Evolutionary conservation across 805 yeast genomes (phyloP).

Genomic region (Ogataea nonfermentans): DNA sequence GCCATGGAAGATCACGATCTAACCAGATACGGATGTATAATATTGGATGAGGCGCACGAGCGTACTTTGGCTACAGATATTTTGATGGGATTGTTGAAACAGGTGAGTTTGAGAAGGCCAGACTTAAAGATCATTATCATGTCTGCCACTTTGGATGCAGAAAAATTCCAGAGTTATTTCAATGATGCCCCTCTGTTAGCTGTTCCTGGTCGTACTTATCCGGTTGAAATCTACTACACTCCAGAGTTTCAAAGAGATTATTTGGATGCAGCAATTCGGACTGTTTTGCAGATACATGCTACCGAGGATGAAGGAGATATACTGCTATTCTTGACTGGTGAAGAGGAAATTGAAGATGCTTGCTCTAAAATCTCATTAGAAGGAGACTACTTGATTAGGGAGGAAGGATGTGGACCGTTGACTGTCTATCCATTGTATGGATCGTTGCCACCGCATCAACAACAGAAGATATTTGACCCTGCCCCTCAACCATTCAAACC

Average conservation of each 20-base stretch:
- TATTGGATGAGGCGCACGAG: conserved; percentile 97
- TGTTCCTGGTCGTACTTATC: conserved; percentile 97
- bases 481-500: conserved; percentile 74
- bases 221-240: conserved; percentile 95
- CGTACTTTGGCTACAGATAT: conserved; percentile 96
- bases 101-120: conserved; percentile 73
- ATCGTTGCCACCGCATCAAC: conserved; percentile 93
- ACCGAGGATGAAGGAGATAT: conserved; percentile 94
- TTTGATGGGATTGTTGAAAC: conserved; percentile 89
- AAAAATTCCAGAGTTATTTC: conserved; percentile 89
- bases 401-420: conserved; percentile 86
- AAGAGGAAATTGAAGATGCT: conserved; percentile 97
- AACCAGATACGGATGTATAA: conserved; percentile 79
- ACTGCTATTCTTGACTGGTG: conserved; percentile 86
- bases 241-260: conserved; percentile 96
- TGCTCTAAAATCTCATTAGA: conserved; percentile 85
- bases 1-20: conserved; percentile 95
- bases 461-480: conserved; percentile 87
- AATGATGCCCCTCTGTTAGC: conserved; percentile 90
- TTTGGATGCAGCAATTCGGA: conserved; percentile 90
- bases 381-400: conserved; percentile 84
- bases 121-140: conserved; percentile 90
- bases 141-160: conserved; percentile 98
- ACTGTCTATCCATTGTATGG: conserved; percentile 93
- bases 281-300: conserved; percentile 94